Evolutionary conservation across 192 early-diverging fungal genomes (phyloP).

Genomic region (Physocladia obscura): DNA sequence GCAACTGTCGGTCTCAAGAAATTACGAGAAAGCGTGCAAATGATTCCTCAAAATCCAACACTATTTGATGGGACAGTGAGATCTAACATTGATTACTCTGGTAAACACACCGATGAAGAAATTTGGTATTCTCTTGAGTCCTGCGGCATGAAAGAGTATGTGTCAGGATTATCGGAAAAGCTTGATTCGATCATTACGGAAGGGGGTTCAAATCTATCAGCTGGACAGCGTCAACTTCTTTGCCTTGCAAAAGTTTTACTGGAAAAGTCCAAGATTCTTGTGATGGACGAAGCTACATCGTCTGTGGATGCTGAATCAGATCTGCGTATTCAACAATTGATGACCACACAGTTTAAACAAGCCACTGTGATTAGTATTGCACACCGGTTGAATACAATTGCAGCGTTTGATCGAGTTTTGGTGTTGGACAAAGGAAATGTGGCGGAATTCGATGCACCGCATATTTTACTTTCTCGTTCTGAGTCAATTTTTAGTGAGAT

Average conservation of each 20-base stretch:
- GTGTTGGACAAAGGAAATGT: constrained; percentile 74
- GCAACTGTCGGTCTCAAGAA: constrained; percentile 59
- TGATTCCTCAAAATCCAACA: constrained; percentile 92
- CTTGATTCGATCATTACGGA: neutral
- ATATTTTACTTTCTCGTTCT: constrained; percentile 46
- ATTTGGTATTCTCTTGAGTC: neutral
- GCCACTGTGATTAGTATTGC: constrained; percentile 72
- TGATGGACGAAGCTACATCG: constrained; percentile 70
- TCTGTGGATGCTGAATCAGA: constrained; percentile 72
- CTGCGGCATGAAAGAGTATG: neutral
- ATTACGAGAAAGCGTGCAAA: constrained; percentile 68
- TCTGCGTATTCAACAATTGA: constrained; percentile 58
- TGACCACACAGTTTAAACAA: constrained; percentile 57
- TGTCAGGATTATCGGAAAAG: neutral
- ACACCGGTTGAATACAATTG: constrained; percentile 62
- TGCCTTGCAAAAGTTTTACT: constrained; percentile 20
- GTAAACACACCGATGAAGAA: neutral
- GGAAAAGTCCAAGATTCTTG: constrained; percentile 44
- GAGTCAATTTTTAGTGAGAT: neutral
- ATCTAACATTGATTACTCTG: neutral
- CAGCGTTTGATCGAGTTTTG: constrained; percentile 61
- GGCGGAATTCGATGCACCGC: constrained; percentile 66
- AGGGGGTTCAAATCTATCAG: neutral
- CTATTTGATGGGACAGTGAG: constrained; percentile 33
- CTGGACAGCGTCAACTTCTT: neutral